A percentile compares a stretch with the other conserved stretches of the same genome.
Conservation (phyloP, 2,329 filamentous ascomycete species). For the Colletotrichum orbiculare region DNA sequence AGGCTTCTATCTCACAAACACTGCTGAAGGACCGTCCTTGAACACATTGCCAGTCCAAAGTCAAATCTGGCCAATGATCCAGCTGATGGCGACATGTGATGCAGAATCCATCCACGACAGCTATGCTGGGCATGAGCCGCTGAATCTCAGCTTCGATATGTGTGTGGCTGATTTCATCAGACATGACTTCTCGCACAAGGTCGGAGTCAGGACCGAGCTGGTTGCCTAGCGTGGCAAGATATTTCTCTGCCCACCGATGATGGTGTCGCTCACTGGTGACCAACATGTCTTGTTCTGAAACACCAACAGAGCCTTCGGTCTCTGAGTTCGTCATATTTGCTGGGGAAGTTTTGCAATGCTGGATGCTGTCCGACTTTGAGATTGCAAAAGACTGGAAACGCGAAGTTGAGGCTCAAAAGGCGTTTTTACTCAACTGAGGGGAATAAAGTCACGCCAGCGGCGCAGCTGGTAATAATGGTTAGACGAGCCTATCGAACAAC, state of each 20-base stretch:
- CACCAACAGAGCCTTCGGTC: no score
- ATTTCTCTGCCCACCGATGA: not conserved
- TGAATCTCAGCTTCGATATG: accelerated
- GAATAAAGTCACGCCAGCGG: no score
- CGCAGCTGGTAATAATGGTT: no score
- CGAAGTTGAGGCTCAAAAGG: no score
- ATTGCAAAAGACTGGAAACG: no score
- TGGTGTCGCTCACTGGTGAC: not conserved
- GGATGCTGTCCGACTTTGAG: no score
- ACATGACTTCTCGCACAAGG: not conserved
- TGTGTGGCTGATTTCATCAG: accelerated
- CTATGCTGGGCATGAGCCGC: accelerated
- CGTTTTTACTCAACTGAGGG: no score
- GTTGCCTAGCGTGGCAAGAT: not conserved
- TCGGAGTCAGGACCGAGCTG: accelerated
- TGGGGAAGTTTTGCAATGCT: no score
- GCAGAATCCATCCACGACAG: not conserved
- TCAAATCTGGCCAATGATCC: not conserved
- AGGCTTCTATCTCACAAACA: not conserved
- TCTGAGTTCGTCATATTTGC: no score
- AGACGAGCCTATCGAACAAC: no score
- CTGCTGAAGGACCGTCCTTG: not conserved
- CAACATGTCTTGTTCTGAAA: no score
- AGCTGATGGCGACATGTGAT: not conserved
- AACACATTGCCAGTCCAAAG: no score